Evolutionary conservation across 257 asterid species (phyloP), one percentile per base, ranked within the genome.

Genomic region (Henckelia pumila): DNA sequence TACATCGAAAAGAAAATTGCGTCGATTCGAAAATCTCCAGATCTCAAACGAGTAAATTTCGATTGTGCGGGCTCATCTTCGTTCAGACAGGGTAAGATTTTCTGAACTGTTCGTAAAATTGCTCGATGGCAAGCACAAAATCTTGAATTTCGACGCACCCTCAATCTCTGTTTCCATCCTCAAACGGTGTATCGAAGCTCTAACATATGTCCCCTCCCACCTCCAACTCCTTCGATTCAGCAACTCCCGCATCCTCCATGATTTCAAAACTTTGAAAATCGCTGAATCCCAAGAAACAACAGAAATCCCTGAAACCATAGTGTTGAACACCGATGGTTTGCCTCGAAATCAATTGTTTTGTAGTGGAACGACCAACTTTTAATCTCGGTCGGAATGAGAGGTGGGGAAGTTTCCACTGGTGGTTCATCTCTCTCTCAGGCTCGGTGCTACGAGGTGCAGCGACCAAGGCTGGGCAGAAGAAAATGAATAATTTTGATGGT

Each of bases 391-490:
- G 21, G 17, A 14, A 17, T 16, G 17, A 44, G 73, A 60, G 21
- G 62, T 53, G 21, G 55, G 67, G 7, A 61, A 56, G 53, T 81
- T 80, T 63, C 95, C 95, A 7, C 32, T 75, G 56, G 77, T 81
- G 59, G 81, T 89, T 61, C 76, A 79, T 56, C 30, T 89, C 49
- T 73, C 76, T 76, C 73, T 83, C 65, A 82, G 99, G 64, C 84
- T 94, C n/a, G 80, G 95, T 94, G 79, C 80, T 94, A 44, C 79
- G 97, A 78, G 96, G 99, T 35, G 94, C 99, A 14, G 99, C 97
- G 44, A 93, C 97, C 3, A 94, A 94, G 74, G 99, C 97, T 1
- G 99, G 99, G 37, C 99, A 94, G 84, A 93, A 93, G 80, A 94
- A 94, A 78, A 87, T 97, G 11, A 91, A 88, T 63, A 92, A 92